Base-by-base conservation (phyloP, 148 eudicot species). In the Vaccinium macrocarpon region DNA sequence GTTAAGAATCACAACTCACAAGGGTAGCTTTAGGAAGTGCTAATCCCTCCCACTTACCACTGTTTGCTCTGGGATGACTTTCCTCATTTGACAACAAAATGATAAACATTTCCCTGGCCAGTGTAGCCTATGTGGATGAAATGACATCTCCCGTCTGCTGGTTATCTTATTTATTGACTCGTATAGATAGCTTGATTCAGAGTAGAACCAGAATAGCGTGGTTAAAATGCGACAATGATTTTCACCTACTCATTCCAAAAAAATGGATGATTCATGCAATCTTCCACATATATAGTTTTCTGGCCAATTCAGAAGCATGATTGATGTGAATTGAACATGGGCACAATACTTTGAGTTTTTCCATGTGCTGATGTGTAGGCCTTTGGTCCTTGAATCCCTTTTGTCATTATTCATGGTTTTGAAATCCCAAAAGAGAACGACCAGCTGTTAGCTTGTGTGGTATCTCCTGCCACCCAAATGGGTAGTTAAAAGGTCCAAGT, bases 201-300 rank as follows among this genome's bases (percentile, higher is more conserved):
- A 71, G 75, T 71, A 71, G 38, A 18, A 71, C 75, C 46, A 71
- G 48, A 21, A 51, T 27, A 77, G 32, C 52, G 81, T 56, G 46
- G 50, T 55, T 29, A 0, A 55, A 74, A 46, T 46, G 52, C 51
- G 8, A 74, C 25, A 8, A 10, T 18, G 9, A 46, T 46, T 74
- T 70, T 74, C 52, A 74, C 78, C 57, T 5, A 5, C 19, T 53
- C 32, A 5, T 42, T 53, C 4, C 16, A 6, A 52, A 12, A 29
- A 11, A 53, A 42, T 15, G 7, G 5, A 29, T 11, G 29, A 15
- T 18, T 16, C 14, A 56, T 15, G 15, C 3, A 49, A 49, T 79
- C 21, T 78, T 51, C 55, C 5, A 79, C 13, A 12, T 55, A 29
- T 42, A 55, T 15, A n/a, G 23, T n/a, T 79, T 55, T 53, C 49